Conservation (phyloP, 1,139 yeast species). For the Scheffersomyces parashehatae region DNA sequence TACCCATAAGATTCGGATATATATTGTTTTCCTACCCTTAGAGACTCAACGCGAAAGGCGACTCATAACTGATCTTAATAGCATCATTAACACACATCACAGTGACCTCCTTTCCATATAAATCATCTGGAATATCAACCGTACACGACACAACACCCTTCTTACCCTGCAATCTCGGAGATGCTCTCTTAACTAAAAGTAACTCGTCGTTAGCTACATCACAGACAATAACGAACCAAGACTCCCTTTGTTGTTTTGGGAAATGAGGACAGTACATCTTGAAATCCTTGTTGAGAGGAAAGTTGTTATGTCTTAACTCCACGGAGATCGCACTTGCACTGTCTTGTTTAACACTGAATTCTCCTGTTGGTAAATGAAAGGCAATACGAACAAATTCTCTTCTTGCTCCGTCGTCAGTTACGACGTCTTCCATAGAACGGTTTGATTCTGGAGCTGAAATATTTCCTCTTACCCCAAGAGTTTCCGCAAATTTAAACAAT, state of each 20-base stretch:
- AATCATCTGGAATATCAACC: constrained; percentile 50
- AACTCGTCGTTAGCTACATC: constrained; percentile 50
- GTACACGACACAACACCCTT: constrained; percentile 44
- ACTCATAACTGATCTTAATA: constrained; percentile 48
- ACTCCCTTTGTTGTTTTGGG: constrained; percentile 89
- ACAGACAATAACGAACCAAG: constrained; percentile 81
- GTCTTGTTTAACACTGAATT: constrained; percentile 33
- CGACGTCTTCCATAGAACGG: constrained; percentile 7
- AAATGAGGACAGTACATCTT: constrained; percentile 76
- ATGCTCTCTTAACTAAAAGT: constrained; percentile 63
- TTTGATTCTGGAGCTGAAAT: constrained; percentile 27
- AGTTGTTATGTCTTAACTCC: constrained; percentile 53
- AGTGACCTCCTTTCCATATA: constrained; percentile 45
- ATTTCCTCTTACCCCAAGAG: constrained; percentile 32
- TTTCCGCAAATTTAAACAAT: constrained; percentile 32
- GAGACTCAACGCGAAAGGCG: constrained; percentile 3
- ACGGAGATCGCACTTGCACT: constrained; percentile 39
- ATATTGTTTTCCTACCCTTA: background rate
- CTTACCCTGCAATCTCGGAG: constrained; percentile 52
- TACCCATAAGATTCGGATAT: background rate
- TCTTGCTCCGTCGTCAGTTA: constrained; percentile 17
- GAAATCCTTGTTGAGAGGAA: constrained; percentile 57
- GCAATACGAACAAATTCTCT: constrained; percentile 45
- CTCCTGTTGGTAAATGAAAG: constrained; percentile 51
- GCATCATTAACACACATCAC: constrained; percentile 68